These are phyloP conservation scores for Aaosphaeria arxii DNA, from an alignment of 2,329 filamentous ascomycete genomes.

Conservation along the genomic window DNA sequence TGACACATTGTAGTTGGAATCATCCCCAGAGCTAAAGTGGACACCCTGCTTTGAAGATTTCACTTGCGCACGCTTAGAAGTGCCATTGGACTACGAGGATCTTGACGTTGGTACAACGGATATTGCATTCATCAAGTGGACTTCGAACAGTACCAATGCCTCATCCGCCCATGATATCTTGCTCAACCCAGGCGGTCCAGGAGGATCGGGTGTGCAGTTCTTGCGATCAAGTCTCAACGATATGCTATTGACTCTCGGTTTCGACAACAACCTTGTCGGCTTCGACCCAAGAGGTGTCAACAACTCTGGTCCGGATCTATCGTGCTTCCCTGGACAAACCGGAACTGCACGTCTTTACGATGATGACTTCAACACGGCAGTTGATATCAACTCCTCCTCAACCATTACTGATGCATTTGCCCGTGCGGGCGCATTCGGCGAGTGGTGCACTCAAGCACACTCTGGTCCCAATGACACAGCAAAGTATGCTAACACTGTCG, in stretches of 20 bases:
- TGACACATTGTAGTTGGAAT: not conserved
- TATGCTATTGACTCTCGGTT: conserved; percentile 7
- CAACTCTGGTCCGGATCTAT: conserved; percentile 28
- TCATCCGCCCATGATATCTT: conserved; percentile 48
- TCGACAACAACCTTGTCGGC: conserved; percentile 39
- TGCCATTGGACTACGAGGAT: conserved; percentile 42
- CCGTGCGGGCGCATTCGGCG: conserved; percentile 7
- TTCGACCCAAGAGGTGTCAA: conserved; percentile 44
- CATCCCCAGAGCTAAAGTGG: conserved; percentile 6
- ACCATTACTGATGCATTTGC: conserved; percentile 1
- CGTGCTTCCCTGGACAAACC: conserved; percentile 28
- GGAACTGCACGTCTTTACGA: conserved; percentile 4
- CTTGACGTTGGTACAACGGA: conserved; percentile 29
- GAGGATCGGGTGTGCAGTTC: conserved; percentile 41
- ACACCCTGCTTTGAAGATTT: conserved; percentile 42
- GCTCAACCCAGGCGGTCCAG: conserved; percentile 49
- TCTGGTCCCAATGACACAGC: conserved; percentile 7
- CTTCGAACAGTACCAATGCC: conserved; percentile 37
- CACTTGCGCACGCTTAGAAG: conserved; percentile 47
- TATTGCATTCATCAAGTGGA: conserved; percentile 47
- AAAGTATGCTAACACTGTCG: conserved; percentile 14
- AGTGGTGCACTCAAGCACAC: conserved; percentile 10
- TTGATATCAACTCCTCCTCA: conserved; percentile 3
- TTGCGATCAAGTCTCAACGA: conserved; percentile 11
- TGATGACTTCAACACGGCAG: not conserved